These are phyloP conservation scores for Aspergillus affinis DNA, from an alignment of 495 filamentous ascomycete species.

Conservation along the genomic window DNA sequence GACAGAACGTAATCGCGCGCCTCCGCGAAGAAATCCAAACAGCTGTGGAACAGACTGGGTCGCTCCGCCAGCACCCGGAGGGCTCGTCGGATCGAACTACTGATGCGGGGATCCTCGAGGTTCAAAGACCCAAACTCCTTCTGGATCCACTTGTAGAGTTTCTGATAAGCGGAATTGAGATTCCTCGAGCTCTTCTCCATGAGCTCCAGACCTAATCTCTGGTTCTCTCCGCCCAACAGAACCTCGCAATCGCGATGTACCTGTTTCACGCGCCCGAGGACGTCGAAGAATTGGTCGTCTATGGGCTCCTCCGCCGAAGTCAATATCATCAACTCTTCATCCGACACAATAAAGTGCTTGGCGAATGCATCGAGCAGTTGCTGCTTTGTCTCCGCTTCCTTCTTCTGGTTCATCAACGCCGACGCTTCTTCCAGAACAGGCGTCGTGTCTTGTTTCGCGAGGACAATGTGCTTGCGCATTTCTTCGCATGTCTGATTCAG, in stretches of 20 bases:
- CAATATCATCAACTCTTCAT: conserved; percentile 69
- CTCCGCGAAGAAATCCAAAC: conserved; percentile 90
- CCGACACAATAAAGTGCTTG: conserved; percentile 78
- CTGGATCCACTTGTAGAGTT: conserved; percentile 92
- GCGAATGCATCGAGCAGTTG: conserved; percentile 79
- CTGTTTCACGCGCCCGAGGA: conserved; percentile 78
- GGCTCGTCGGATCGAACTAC: conserved; percentile 77
- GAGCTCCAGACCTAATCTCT: conserved; percentile 80
- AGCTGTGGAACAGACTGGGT: conserved; percentile 87
- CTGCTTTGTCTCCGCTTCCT: conserved; percentile 82
- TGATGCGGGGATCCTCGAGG: conserved; percentile 92
- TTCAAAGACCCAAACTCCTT: conserved; percentile 89
- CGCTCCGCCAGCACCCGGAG: conserved; percentile 86
- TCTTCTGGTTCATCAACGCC: conserved; percentile 69
- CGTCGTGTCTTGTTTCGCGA: conserved; percentile 71
- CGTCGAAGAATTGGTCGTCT: conserved; percentile 79
- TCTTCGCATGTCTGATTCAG: conserved; percentile 80
- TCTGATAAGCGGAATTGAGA: conserved; percentile 91
- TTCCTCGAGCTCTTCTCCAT: conserved; percentile 86
- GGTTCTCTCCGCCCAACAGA: conserved; percentile 85
- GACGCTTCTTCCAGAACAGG: conserved; percentile 79
- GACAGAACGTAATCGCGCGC: conserved; percentile 84
- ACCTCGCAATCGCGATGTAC: conserved; percentile 87
- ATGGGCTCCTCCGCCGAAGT: conserved; percentile 78
- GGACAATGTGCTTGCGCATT: conserved; percentile 73